Conservation (phyloP, 163 green algal species). For the Volvox carteri region DNA sequence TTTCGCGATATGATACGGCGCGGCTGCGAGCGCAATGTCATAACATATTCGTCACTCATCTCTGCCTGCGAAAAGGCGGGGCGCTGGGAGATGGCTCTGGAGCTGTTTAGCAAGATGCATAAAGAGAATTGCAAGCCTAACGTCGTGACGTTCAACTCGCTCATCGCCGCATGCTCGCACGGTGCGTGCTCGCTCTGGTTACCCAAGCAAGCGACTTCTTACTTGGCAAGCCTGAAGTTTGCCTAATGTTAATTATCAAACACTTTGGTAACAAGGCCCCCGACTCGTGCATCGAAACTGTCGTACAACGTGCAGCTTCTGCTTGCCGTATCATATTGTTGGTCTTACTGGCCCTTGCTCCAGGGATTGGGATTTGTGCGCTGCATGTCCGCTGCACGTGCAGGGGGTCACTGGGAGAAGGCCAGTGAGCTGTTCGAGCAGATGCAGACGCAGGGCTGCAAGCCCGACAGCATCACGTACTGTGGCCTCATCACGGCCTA, state of each 20-base stretch:
- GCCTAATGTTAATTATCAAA: no score
- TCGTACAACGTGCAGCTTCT: no score
- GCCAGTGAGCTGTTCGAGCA: conserved; percentile 86
- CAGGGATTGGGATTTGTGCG: no score
- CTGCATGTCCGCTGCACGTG: background rate
- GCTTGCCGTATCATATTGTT: no score
- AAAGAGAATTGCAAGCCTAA: conserved; percentile 81
- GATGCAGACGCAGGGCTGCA: conserved; percentile 83
- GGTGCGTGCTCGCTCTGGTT: no score
- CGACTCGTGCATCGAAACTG: no score
- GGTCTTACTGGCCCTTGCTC: no score
- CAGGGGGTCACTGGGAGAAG: conserved; percentile 83
- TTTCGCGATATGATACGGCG: conserved; percentile 85
- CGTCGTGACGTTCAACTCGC: conserved; percentile 89
- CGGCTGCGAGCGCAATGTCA: conserved; percentile 90
- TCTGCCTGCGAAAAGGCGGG: conserved; percentile 84
- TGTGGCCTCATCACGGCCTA: conserved; percentile 82
- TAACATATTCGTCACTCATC: conserved; percentile 79
- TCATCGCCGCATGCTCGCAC: conserved; percentile 89
- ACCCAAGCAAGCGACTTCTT: no score
- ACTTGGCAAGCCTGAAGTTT: no score
- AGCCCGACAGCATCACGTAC: conserved; percentile 89
- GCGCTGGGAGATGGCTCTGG: conserved; percentile 84
- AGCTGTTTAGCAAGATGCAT: conserved; percentile 77
- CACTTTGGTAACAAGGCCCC: no score